Conservation (phyloP, 73 alveolate species). For the Paramecium octaurelia region DNA sequence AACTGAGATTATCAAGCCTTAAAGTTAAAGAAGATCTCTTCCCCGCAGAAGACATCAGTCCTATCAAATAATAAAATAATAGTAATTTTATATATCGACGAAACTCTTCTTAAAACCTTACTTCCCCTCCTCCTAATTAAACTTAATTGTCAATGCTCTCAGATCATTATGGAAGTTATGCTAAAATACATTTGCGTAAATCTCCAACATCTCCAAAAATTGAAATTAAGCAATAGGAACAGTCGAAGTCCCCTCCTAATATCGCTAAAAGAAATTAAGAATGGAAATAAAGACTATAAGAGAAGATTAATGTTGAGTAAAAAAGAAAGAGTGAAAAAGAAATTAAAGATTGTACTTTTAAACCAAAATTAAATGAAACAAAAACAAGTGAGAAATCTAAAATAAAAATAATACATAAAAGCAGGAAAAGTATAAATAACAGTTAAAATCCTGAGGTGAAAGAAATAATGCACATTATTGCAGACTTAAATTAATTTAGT, state of each 20-base stretch:
- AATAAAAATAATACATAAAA: not conserved
- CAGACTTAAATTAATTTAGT: not conserved
- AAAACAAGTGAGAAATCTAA: not conserved
- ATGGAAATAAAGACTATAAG: not conserved
- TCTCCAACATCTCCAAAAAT: not conserved
- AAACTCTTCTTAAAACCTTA: not conserved
- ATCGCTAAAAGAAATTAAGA: not conserved
- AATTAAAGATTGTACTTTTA: not conserved
- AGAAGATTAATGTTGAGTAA: not conserved
- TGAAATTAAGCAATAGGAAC: not conserved
- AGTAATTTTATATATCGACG: not conserved
- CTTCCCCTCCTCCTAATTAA: not conserved
- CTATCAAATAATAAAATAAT: not conserved
- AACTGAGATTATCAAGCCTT: not conserved
- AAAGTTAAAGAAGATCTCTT: not conserved
- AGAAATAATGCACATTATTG: not conserved
- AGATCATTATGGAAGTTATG: conserved; percentile 3
- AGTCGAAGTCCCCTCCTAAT: not conserved
- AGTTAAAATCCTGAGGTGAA: not conserved
- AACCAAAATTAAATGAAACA: not conserved
- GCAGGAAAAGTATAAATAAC: not conserved
- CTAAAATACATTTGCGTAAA: not conserved
- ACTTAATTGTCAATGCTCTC: not conserved
- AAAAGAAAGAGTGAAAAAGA: not conserved
- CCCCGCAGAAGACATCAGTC: not conserved